phyloP scores from a whole-genome alignment of 805 yeast genomes.

The Zygosaccharomyces bailii region DNA sequence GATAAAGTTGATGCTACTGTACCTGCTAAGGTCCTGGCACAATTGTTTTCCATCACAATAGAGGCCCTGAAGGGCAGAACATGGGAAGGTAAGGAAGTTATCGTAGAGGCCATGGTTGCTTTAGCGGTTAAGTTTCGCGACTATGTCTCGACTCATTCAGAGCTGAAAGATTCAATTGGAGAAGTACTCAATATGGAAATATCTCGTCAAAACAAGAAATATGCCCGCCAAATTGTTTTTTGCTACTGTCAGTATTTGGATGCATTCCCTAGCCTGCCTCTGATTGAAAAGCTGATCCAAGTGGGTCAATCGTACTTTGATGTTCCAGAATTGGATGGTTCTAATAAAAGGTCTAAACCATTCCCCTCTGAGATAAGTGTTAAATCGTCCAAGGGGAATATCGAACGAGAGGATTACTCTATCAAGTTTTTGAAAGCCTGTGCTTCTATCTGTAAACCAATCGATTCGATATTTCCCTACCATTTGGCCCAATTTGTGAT shows the following conservation, averaged over 20 bases:
- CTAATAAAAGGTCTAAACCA: conserved; percentile 26
- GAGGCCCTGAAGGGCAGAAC: conserved; percentile 70
- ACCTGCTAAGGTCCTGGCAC: conserved; percentile 30
- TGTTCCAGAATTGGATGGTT: conserved; percentile 32
- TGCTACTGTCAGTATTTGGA: conserved; percentile 50
- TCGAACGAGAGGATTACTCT: conserved; percentile 49
- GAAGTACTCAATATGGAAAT: conserved; percentile 56
- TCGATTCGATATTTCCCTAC: conserved; percentile 19
- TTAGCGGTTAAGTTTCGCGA: conserved; percentile 47
- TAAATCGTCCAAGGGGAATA: conserved; percentile 41
- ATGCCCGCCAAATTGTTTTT: conserved; percentile 55
- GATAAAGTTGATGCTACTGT: conserved; percentile 40
- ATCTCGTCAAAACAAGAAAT: conserved; percentile 59
- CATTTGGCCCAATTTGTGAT: conserved; percentile 33
- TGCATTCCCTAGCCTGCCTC: conserved; percentile 31
- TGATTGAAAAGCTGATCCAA: conserved; percentile 26
- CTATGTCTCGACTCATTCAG: conserved; percentile 33
- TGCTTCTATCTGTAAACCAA: conserved; percentile 33
- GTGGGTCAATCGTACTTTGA: conserved; percentile 40
- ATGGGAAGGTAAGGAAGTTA: conserved; percentile 82
- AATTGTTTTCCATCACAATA: conserved; percentile 51
- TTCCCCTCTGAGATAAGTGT: conserved; percentile 35
- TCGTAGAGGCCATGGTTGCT: conserved; percentile 66
- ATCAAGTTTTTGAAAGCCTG: conserved; percentile 39
- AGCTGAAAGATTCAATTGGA: conserved; percentile 39